Evolutionary conservation across 1,284 basidiomycete species (phyloP), one percentile per base, ranked within the genome.

Genomic region (Irpex sp.): DNA sequence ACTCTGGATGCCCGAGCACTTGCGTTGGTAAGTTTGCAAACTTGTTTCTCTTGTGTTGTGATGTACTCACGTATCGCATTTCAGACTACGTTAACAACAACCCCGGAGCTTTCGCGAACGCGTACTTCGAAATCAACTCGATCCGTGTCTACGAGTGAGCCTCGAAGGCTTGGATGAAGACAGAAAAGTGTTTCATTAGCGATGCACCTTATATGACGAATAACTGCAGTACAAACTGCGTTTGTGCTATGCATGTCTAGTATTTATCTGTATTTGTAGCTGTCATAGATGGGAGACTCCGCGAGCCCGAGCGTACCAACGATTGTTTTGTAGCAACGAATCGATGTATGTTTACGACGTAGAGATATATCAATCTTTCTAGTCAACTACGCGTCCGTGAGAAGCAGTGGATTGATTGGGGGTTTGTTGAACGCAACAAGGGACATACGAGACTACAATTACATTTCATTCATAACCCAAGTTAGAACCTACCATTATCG

Each of bases 1-100:
- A 68, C 9, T 76, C 77, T 17, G 79, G 79, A 4, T 86, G 80
- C 68, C 79, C 81, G 11, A 77, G 77, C 9, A 77, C 76, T 26
- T 86, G 84, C 66, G 70, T 73, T 51, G 79, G 84, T 84, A 61
- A 59, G 58, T 65, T 9, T 21, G 21, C 21, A 49, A 8, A 37
- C 17, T 19, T 15, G 36, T 15, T 47, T 15, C 19, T 9, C 26
- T 17, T 2, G 3, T 47, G 17, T 11, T 36, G 3, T 21, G 8
- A 3, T 47, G 19, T 43, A 15, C 2, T 62, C 3, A 39, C 43
- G 21, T 4, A 13, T 7, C 13, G 0, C 33, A 36, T n/a, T 19
- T 2, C 31, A 62, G 63, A 66, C 65, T 63, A 62, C 62, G 78
- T 80, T 53, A 71, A 73, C 66, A 72, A 75, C 63, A 75, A 78